Evolutionary conservation across 768 basidiomycete species (phyloP), one percentile per base, ranked within the genome.

Genomic region (Amanita pallidorosea): DNA sequence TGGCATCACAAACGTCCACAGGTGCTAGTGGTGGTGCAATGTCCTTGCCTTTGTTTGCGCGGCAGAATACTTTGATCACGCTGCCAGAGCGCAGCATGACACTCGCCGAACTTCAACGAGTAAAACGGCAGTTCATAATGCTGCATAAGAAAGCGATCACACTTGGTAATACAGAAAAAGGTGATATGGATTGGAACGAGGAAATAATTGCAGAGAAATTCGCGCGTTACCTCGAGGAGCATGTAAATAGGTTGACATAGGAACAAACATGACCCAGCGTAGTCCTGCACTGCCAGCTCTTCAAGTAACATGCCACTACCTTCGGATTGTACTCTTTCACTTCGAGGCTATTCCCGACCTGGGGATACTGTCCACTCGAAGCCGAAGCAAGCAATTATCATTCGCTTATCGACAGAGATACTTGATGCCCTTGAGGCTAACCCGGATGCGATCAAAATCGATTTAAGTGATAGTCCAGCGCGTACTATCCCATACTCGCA

Each of bases 121-220:
- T 86, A 38, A 97, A 95, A 63, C 74, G 94, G 38, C 93, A 97
- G 63, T 98, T 95, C 60, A 85, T 95, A 29, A 79, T 80, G 3
- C 75, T 89, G 31, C 92, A 97, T 63, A 90, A 87, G 62, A 92
- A 90, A 58, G 90, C 89, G 6, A 83, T 91, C 51, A 88, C 84
- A 2, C 75, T 89, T 6, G 88, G 88, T 12, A 82, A 83, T 13
- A 85, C 79, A 5, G 88, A 89, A 59, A 81, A 80, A 56, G 88
- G 88, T 0, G 62, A 61, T 15, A 81, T 92, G 25, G 81, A 88
- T 56, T 92, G 88, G 85, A 76, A 71, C 52, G 86, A 87, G 60
- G 75, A 76, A 56, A 80, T 75, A 51, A 74, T 92, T 17, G 78
- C 76, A n/a, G 53, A 63, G 18, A 88, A 83, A 60, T 90, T 90